These are phyloP conservation scores for Glonium stellatum DNA, from an alignment of 495 filamentous ascomycete genomes.

Conservation along the genomic window DNA sequence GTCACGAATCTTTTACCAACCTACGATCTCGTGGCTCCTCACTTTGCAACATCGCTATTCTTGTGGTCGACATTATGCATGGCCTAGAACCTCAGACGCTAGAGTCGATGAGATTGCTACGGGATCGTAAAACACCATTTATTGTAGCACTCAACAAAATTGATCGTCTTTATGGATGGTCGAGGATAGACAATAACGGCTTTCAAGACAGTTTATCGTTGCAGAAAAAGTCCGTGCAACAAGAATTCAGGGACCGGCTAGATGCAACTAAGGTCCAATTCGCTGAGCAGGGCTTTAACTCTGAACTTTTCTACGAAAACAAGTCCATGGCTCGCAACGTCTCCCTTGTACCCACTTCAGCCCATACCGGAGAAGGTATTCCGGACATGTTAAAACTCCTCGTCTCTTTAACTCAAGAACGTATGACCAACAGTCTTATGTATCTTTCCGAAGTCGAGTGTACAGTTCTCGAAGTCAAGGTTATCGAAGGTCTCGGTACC, in stretches of 20 bases:
- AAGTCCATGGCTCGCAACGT: slow-evolving; percentile 91
- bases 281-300: slow-evolving; percentile 94
- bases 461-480: slow-evolving; percentile 97
- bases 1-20: slow-evolving; percentile 99
- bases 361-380: slow-evolving; percentile 96
- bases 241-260: slow-evolving; percentile 87
- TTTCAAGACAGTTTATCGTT: slow-evolving; percentile 85
- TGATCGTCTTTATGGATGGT: slow-evolving; percentile 98
- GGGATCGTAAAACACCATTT: slow-evolving; percentile 94
- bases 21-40: slow-evolving; percentile 91
- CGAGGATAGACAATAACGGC: slow-evolving; percentile 94
- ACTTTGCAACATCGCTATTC: slow-evolving; percentile 97
- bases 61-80: slow-evolving; percentile 99
- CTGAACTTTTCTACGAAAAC: slow-evolving; percentile 94
- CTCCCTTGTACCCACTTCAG: slow-evolving; percentile 92
- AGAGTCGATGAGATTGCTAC: slow-evolving; percentile 90
- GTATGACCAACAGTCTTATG: slow-evolving; percentile 97
- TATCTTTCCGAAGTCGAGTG: slow-evolving; percentile 96
- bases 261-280: slow-evolving; percentile 90
- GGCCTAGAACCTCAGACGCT: slow-evolving; percentile 96
- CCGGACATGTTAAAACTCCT: slow-evolving; percentile 98
- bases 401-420: slow-evolving; percentile 83
- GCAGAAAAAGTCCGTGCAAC: slow-evolving; percentile 90
- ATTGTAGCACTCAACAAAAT: slow-evolving; percentile 99
- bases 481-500: slow-evolving; percentile 96